Conservation (phyloP, 257 asterid species). For the Orobanche coerulescens region DNA sequence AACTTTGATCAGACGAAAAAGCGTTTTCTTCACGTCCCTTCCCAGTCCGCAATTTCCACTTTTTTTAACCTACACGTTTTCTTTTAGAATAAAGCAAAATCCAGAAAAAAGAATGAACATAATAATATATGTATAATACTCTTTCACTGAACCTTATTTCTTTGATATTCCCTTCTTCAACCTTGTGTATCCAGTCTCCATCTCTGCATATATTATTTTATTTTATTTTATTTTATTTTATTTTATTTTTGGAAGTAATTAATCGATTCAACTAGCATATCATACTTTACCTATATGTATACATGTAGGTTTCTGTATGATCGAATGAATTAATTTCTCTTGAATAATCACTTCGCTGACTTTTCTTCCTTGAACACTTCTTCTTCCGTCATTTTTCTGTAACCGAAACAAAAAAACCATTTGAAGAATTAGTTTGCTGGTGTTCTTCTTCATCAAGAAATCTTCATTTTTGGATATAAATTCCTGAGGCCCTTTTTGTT, state of each 20-base stretch:
- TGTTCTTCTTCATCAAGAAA: constrained; percentile 11
- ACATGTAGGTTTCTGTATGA: neutral
- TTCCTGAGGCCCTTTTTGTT: neutral
- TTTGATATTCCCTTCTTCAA: constrained; percentile 3
- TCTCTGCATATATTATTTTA: neutral
- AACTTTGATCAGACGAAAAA: neutral
- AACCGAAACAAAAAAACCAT: neutral
- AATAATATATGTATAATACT: neutral
- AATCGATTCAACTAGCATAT: neutral
- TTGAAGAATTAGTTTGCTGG: neutral
- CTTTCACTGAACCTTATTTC: neutral
- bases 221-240: neutral
- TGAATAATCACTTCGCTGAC: constrained; percentile 12
- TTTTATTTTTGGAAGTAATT: neutral
- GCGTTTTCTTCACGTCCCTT: constrained; percentile 13
- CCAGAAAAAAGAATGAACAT: neutral
- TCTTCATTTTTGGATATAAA: neutral
- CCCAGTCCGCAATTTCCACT: neutral
- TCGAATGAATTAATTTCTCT: neutral
- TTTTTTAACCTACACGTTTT: constrained; percentile 7
- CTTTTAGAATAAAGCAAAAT: neutral
- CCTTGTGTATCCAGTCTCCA: constrained; percentile 6
- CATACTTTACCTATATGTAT: neutral
- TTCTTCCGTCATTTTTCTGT: neutral
- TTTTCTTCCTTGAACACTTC: constrained; percentile 14